These are phyloP conservation scores for Cinnamomum micranthum DNA, from an alignment of 164 flowering plant genomes.

Conservation along the genomic window DNA sequence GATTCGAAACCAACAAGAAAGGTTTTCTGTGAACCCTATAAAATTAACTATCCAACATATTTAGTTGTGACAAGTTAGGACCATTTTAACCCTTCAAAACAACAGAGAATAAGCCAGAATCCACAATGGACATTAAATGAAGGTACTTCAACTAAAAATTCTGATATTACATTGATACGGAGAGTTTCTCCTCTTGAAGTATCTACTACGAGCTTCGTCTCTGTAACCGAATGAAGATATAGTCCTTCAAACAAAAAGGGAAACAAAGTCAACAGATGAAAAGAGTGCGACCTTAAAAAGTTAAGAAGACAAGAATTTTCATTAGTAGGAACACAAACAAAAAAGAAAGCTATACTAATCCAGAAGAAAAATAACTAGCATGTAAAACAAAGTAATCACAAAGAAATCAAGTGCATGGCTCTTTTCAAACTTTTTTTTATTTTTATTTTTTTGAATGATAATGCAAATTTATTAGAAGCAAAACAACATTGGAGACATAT, in stretches of 20 bases:
- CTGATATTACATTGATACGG: conserved; percentile 22
- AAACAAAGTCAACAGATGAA: background rate
- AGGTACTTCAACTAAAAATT: background rate
- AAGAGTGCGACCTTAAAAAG: background rate
- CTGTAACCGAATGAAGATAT: conserved; percentile 31
- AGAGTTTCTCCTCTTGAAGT: conserved; percentile 35
- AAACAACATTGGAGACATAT: too few relatives aligned
- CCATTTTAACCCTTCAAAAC: background rate
- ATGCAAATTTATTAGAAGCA: too few relatives aligned
- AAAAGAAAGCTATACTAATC: too few relatives aligned
- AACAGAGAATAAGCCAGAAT: background rate
- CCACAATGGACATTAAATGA: too few relatives aligned
- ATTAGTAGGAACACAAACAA: too few relatives aligned
- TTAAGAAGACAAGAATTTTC: background rate
- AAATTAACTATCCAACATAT: background rate
- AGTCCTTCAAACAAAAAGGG: conserved; percentile 19
- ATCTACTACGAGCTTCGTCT: conserved; percentile 26
- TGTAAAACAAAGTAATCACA: too few relatives aligned
- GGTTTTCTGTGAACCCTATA: background rate
- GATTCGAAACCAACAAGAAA: background rate
- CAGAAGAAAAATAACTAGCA: background rate
- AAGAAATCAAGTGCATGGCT: too few relatives aligned
- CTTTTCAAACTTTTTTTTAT: too few relatives aligned
- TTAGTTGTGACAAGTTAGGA: background rate
- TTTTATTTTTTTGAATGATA: too few relatives aligned